Percentiles rank a stretch among this genome's conserved stretches.
These are phyloP conservation scores for Phytopythium kandeliae DNA, from an alignment of 352 stramenopile genomes.

Conservation along the genomic window DNA sequence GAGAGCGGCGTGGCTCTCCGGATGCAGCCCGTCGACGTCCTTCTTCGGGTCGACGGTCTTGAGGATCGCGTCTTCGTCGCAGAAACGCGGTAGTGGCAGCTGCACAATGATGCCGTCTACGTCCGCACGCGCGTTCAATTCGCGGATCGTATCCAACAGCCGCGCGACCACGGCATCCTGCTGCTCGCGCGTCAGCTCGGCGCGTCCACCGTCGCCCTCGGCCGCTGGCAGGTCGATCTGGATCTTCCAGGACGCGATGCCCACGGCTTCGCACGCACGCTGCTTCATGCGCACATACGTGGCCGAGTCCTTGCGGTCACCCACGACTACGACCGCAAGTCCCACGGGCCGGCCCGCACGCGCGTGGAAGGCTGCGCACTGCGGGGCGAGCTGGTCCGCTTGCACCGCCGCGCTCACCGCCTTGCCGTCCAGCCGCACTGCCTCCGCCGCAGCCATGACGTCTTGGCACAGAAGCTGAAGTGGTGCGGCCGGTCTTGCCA, in stretches of 20 bases:
- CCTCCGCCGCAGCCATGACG: not conserved
- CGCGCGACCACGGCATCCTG: conserved; percentile 18
- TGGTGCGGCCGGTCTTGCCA: conserved; percentile 7
- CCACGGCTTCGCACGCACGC: conserved; percentile 92
- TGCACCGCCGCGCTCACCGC: conserved; percentile 80
- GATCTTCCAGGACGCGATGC: conserved; percentile 89
- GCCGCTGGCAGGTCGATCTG: conserved; percentile 29
- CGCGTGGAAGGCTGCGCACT: conserved; percentile 45
- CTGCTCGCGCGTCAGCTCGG: conserved; percentile 12
- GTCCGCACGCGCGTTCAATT: conserved; percentile 59
- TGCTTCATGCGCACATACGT: conserved; percentile 99
- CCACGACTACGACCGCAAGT: conserved; percentile 97
- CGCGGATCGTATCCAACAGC: conserved; percentile 46
- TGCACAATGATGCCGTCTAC: conserved; percentile 87
- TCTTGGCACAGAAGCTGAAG: conserved; percentile 8
- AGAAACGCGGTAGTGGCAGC: conserved; percentile 91
- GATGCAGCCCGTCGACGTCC: conserved; percentile 98
- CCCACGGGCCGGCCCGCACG: conserved; percentile 71
- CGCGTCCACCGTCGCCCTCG: conserved; percentile 2
- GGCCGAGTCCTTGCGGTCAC: conserved; percentile 91
- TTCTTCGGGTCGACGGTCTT: conserved; percentile 89
- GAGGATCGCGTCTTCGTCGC: conserved; percentile 93
- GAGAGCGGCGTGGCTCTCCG: conserved; percentile 94
- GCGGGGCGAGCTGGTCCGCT: conserved; percentile 73
- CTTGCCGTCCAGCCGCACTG: conserved; percentile 73